Base-by-base conservation (phyloP, 2,329 filamentous ascomycete genomes). In the Exophiala bonariae region DNA sequence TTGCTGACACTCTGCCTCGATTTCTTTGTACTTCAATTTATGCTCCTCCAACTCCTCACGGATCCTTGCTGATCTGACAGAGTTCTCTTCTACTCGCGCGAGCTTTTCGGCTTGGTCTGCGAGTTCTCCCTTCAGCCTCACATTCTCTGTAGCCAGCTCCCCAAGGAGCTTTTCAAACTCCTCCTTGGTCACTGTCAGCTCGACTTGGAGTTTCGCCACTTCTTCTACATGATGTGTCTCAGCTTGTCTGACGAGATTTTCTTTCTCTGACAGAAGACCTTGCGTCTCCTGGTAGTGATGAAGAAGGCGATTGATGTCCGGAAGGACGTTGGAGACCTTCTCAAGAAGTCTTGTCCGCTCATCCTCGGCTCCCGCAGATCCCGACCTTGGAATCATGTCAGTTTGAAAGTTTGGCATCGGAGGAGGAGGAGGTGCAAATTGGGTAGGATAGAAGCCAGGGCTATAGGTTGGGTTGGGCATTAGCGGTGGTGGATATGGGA, bases 211-310 rank as follows among this genome's bases (percentile, higher is more conserved):
- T 52, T 75, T 72, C 41, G 67, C 75, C 50, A 73, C 67, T 30
- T 68, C 36, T 68, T 67, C 55, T 66, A 70, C 70, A 50, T 79
- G 74, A 49, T 78, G 73, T 33, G 63, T 64, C 49, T 73, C 68
- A 16, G 73, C 66, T 48, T 77, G 69, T 44, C 72, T 75, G 50
- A 76, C 70, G 40, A 76, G 65, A 22, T 73, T 70, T 50, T 78
- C 76, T 13, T 74, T 69, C 23, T 70, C 66, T 20, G 68, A 69
- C 9, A 79, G 66, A 57, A 77, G 74, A 41, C 64, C 71, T 46
- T 78, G 73, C 3, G 73, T 75, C 45, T 73, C 72, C 51, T 73
- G 76, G 62, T 77, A 79, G 37, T 71, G 70, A 46, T 64, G 60
- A 22, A 71, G 60, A 39, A 72, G 61, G 37, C 67, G 66, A 47